Base-by-base conservation (phyloP, 31 red algal species). In the Asparagopsis taxiformis region DNA sequence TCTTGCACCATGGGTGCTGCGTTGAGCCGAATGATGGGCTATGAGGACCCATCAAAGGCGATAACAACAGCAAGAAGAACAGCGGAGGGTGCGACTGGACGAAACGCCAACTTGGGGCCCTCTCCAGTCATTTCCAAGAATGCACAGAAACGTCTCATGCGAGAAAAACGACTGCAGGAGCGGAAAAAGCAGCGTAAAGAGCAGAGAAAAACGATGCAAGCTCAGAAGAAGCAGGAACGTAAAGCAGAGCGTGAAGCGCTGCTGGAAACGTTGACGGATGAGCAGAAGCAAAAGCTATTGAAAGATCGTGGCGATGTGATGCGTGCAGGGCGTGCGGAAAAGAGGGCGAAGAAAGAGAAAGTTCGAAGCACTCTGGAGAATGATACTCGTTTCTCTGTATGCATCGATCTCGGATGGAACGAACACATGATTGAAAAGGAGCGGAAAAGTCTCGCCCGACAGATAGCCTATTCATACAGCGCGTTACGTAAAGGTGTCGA, bases 381-480 rank as follows among this genome's bases (percentile, higher is more conserved):
- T 28, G 16, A 67, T 0, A 65, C 68, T 13, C 41, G 60, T 10
- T 73, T 59, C 56, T 36, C 38, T 16, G 70, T 87, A 17, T 87
- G 82, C 29, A 76, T 87, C 19, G 82, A 87, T 65, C 55, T 77
- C 17, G 87, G 57, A 16, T 91, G 87, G 87, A 59, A 59, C 24
- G 76, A 54, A 10, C 59, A 68, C 56, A 91, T 91, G 87, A 56
- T 55, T 25, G 76, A 74, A 30, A 74, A 76, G 61, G 87, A 91
- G 70, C 37, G 62, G 34, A 66, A 62, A 24, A 91, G 87, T 51
- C 50, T 91, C 13, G 75, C 67, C 1, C 55, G 75, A 28, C 87
- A 91, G 51, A 29, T 91, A 13, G 75, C 87, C 20, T 91, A 91
- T 34, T 80, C 77, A 2, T 91, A 91, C 60, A 82, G 62, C 24